Evolutionary conservation across 306 rosid species (phyloP).

Genomic region (Morella rubra): DNA sequence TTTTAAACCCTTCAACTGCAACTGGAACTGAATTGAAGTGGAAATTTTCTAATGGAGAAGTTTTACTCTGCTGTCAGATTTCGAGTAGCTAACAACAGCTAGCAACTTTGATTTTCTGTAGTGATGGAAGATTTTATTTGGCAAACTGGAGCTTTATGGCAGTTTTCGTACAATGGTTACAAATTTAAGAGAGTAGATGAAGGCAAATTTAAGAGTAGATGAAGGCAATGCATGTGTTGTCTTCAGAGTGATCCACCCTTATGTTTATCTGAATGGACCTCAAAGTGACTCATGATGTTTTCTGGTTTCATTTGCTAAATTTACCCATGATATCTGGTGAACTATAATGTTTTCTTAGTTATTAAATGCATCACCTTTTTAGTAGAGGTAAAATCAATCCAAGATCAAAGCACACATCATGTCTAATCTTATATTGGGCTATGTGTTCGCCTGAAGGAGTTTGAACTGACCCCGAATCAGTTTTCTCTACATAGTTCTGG

Average conservation of each 20-base stretch:
- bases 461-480: not conserved
- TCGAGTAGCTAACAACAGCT: not conserved
- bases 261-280: too few relatives aligned
- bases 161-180: too few relatives aligned
- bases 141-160: too few relatives aligned
- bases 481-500: too few relatives aligned
- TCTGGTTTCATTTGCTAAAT: too few relatives aligned
- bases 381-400: not conserved
- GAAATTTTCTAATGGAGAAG: not conserved
- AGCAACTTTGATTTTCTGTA: not conserved
- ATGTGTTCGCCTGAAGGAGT: not conserved
- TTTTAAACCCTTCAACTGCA: not conserved
- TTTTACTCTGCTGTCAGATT: too few relatives aligned
- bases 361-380: too few relatives aligned
- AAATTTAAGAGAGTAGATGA: too few relatives aligned
- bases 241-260: too few relatives aligned
- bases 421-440: not conserved
- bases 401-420: not conserved
- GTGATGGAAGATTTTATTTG: not conserved
- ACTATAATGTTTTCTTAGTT: too few relatives aligned
- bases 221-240: not conserved
- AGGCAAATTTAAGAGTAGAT: not conserved
- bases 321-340: too few relatives aligned
- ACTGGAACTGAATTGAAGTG: not conserved
- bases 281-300: too few relatives aligned